Evolutionary conservation across 1,139 yeast species (phyloP).

Genomic region (Kodamaea fungicola): DNA sequence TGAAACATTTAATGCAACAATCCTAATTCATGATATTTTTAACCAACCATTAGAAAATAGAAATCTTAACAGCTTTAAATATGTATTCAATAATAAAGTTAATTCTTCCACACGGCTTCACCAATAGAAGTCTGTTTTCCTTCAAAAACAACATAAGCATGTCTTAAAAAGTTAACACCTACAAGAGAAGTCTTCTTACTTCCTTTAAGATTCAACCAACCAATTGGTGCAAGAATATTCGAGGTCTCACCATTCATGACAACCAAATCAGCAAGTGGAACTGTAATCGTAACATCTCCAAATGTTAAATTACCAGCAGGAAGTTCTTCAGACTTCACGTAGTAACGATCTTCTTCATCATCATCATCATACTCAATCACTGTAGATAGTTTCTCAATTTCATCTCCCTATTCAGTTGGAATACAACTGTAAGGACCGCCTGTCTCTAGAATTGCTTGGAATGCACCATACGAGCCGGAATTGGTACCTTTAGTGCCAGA

Average conservation of each 20-base stretch:
- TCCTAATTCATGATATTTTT: too few relatives aligned
- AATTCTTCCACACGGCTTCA: slow-evolving; percentile 6
- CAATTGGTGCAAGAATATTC: too few relatives aligned
- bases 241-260: slow-evolving; percentile 2
- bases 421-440: too few relatives aligned
- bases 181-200: slow-evolving; percentile 7
- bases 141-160: slow-evolving; percentile 18
- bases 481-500: slow-evolving; percentile 1
- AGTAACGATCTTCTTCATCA: slow-evolving; percentile 1
- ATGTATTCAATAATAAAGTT: too few relatives aligned
- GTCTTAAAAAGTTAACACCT: slow-evolving; percentile 20
- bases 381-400: too few relatives aligned
- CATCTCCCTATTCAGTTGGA: too few relatives aligned
- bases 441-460: too few relatives aligned
- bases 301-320: slow-evolving; percentile 27
- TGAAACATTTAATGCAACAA: too few relatives aligned
- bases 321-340: slow-evolving; percentile 23
- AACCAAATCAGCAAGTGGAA: slow-evolving; percentile 39
- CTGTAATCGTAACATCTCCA: slow-evolving; percentile 33
- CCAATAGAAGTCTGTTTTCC: slow-evolving; percentile 14
- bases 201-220: too few relatives aligned
- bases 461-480: too few relatives aligned
- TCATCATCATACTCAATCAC: background rate
- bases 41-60: too few relatives aligned
- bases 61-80: too few relatives aligned